Percentiles rank a stretch among this genome's conserved stretches.
phyloP scores from a whole-genome alignment of 2,329 filamentous ascomycete species.

The Akanthomyces dipterigenus region DNA sequence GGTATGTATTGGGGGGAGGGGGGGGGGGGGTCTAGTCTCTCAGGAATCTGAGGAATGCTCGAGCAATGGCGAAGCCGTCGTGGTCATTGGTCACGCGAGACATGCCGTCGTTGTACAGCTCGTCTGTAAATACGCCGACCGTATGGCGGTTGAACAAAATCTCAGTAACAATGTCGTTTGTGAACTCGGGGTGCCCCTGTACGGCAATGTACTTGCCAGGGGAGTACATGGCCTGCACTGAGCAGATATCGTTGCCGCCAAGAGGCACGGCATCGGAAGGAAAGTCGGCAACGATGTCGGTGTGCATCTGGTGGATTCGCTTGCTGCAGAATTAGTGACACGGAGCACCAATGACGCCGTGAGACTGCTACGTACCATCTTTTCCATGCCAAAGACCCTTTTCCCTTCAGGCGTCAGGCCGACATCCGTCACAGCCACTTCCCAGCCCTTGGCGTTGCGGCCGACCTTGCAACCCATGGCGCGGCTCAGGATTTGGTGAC shows the following conservation, averaged over 20 bases:
- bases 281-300: constrained; percentile 62
- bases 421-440: constrained; percentile 67
- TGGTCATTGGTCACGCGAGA: constrained; percentile 59
- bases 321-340: constrained; percentile 24
- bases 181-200: constrained; percentile 85
- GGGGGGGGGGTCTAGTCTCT: constrained; percentile 39
- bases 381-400: constrained; percentile 62
- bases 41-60: constrained; percentile 71
- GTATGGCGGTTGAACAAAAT: constrained; percentile 58
- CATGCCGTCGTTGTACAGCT: constrained; percentile 62
- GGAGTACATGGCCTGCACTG: constrained; percentile 73
- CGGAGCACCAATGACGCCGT: not conserved
- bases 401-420: constrained; percentile 63
- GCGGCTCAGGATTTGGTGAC: constrained; percentile 76
- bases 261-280: constrained; percentile 57
- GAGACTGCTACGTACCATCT: constrained; percentile 35
- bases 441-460: constrained; percentile 66
- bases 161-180: constrained; percentile 61
- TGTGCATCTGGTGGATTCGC: constrained; percentile 81
- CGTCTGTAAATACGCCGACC: constrained; percentile 63
- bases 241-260: constrained; percentile 59
- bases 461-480: constrained; percentile 63
- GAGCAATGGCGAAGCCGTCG: constrained; percentile 70
- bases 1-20: too few relatives aligned
- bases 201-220: constrained; percentile 63